Evolutionary conservation across 148 eudicot species (phyloP).

Genomic region (Diospyros lotus): DNA sequence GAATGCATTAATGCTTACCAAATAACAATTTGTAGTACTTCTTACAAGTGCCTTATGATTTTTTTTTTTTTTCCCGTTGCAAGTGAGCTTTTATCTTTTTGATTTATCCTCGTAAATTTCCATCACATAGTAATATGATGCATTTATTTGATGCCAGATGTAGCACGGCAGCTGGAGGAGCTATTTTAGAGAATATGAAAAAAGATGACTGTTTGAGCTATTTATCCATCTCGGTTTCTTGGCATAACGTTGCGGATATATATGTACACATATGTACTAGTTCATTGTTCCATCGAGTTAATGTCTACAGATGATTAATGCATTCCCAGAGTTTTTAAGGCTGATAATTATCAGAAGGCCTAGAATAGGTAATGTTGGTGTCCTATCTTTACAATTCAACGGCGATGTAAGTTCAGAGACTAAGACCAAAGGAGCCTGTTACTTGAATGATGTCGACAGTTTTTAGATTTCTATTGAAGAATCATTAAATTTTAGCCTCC

Average conservation of each 20-base stretch:
- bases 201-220: not conserved
- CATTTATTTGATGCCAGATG: constrained; percentile 46
- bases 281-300: not conserved
- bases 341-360: too few species aligned
- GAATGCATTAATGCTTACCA: not conserved
- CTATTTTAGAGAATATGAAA: constrained; percentile 31
- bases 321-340: constrained; percentile 4
- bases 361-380: too few species aligned
- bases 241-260: not conserved
- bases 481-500: too few species aligned
- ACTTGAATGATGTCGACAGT: too few species aligned
- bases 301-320: not conserved
- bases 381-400: too few species aligned
- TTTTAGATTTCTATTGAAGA: too few species aligned
- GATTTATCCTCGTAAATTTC: not conserved
- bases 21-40: not conserved
- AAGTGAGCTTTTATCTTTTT: not conserved
- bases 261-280: not conserved
- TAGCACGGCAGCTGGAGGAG: constrained; percentile 69
- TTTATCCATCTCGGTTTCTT: not conserved
- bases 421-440: too few species aligned
- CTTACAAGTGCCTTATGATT: not conserved
- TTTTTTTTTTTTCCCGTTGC: not conserved
- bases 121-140: not conserved
- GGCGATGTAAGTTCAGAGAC: too few species aligned